Base-by-base conservation (phyloP, 176 grass and related monocot genomes). In the Paspalum notatum region DNA sequence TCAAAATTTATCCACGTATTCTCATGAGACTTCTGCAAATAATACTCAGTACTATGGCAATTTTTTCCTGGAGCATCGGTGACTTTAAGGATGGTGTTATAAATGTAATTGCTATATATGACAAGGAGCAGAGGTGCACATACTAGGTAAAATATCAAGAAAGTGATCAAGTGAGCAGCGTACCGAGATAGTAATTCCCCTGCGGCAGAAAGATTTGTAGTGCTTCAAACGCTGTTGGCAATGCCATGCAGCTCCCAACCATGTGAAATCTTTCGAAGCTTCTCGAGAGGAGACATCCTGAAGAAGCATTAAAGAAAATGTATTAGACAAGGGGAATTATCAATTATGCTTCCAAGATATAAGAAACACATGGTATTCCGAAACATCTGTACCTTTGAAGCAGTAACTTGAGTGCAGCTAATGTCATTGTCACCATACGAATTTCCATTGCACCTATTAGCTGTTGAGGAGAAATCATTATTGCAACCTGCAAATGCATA, bases 101-200 rank as follows among this genome's bases (percentile, higher is more conserved):
- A 22, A 72, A 74, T 13, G 0, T 50, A 24, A 62, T 10, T 47
- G 50, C 32, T 76, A 32, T 11, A 58, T n/a, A 21, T 61, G 58
- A 61, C 57, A 83, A 57, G 10, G 14, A 37, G 37, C 21, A 16
- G 8, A 56, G 48, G 16, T 12, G 13, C 14, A 72, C 48, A 88
- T 32, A 21, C 32, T 73, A 45, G n/a, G 32, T 32, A 45, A 62
- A 38, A 27, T 21, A 1, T 58, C 4, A 66, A 22, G 50, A 9
- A 68, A 61, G n/a, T 51, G n/a, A 25, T 42, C 21, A 38, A 62
- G 48, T 22, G 9, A 45, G 20, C 60, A 16, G 32, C 90, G 83
- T 89, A 98, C 95, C 64, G 92, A 94, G 62, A 98, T 94, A 51
- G 88, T 98, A 74, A 94, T 83, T 59, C 95, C 95, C 26, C 85